Percentiles rank a stretch among this genome's conserved stretches.
These are phyloP conservation scores for Zopfia rhizophila DNA, from an alignment of 2,329 filamentous ascomycete species.

Conservation along the genomic window DNA sequence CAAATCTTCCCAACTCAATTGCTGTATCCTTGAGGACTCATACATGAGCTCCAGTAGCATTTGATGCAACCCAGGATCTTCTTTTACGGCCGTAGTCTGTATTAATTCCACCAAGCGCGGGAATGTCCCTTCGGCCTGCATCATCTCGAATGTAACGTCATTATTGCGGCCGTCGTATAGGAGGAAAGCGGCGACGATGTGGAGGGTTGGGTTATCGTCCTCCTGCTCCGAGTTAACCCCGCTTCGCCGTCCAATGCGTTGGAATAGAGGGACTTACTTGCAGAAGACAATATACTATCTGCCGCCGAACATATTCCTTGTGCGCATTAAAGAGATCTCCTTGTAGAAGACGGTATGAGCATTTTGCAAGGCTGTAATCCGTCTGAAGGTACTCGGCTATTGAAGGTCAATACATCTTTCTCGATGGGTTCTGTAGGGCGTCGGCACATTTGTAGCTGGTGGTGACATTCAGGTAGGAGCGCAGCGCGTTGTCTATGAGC, in stretches of 20 bases:
- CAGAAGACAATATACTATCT: slow-evolving; percentile 90
- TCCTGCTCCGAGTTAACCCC: slow-evolving; percentile 66
- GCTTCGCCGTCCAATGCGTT: neutral
- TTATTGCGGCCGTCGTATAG: slow-evolving; percentile 82
- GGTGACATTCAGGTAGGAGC: slow-evolving; percentile 83
- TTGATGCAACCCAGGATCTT: slow-evolving; percentile 78
- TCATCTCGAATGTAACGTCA: slow-evolving; percentile 82
- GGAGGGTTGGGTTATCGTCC: slow-evolving; percentile 81
- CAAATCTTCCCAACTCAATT: slow-evolving; percentile 79
- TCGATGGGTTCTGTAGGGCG: slow-evolving; percentile 5
- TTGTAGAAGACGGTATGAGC: slow-evolving; percentile 80
- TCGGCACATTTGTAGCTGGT: slow-evolving; percentile 72
- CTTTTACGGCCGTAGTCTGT: slow-evolving; percentile 67
- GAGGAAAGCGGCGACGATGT: slow-evolving; percentile 84
- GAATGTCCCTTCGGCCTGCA: slow-evolving; percentile 89
- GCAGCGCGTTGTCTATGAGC: slow-evolving; percentile 84
- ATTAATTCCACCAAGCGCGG: slow-evolving; percentile 84
- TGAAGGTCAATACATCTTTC: slow-evolving; percentile 31
- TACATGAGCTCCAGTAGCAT: slow-evolving; percentile 89
- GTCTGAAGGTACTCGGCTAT: slow-evolving; percentile 75
- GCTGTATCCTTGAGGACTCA: slow-evolving; percentile 95
- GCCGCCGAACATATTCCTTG: slow-evolving; percentile 86
- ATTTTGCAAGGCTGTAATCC: slow-evolving; percentile 82
- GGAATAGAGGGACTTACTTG: slow-evolving; percentile 58
- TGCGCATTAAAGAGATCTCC: slow-evolving; percentile 79